Evolutionary conservation across 495 filamentous ascomycete genomes (phyloP), one percentile per base, ranked within the genome.

Genomic region (Parmelia sp.): DNA sequence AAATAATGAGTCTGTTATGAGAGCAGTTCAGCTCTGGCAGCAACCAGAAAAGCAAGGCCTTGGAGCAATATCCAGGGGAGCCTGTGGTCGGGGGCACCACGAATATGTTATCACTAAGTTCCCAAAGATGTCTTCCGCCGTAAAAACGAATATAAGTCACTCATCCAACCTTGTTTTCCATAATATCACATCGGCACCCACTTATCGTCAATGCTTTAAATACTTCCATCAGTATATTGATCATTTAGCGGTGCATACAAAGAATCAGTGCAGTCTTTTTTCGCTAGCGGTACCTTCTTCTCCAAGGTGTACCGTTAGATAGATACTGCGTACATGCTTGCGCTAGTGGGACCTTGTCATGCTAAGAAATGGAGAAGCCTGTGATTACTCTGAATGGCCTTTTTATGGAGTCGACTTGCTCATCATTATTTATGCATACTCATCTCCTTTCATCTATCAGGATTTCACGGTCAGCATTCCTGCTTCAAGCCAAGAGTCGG

Each of bases 271-370:
- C 80, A 81, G 80, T 79, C 78, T 68, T 80, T 84, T 85, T 88
- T 88, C 85, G 85, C 85, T 88, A 88, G 83, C 85, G 78, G 84
- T 86, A 84, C 83, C 84, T 86, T 84, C 82, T 73, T 72, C 49
- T 62, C 69, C 75, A 85, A 84, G 82, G 84, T 73, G 79, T 85
- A 84, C 83, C 74, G 85, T 86, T 88, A 88, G 85, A 88, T 88
- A 87, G 84, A 78, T 76, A 75, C 78, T 81, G 83, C 82, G 53
- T 69, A 87, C 82, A 88, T 77, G 35, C 33, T 33, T 17, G 29
- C 44, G n/a, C 10, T 33, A 14, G 25, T 29, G 25, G 15, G 51
- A 33, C 51, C 0, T 31, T 33, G 27, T 17, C 51, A 53, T 19
- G 27, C 49, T 17, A 14, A 29, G 27, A 25, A 10, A 25, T 1